phyloP scores from a whole-genome alignment of 345 rosid genomes.

The Bruguiera gymnorhiza region DNA sequence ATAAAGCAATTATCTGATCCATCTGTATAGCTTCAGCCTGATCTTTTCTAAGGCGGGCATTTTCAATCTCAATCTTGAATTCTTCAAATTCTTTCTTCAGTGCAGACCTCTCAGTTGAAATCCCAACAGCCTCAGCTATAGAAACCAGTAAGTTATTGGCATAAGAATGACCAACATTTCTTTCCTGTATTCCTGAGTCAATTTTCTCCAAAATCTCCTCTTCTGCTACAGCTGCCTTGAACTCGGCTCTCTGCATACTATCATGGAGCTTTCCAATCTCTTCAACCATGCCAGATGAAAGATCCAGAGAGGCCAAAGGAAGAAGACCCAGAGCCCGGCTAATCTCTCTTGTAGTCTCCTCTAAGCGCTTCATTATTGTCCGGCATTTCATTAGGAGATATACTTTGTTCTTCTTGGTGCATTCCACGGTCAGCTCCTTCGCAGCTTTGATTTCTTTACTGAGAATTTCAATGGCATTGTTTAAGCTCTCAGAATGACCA shows the following conservation, averaged over 20 bases:
- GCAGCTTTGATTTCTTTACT: constrained; percentile 48
- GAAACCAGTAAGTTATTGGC: constrained; percentile 50
- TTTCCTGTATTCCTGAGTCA: constrained; percentile 64
- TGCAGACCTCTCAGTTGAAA: constrained; percentile 44
- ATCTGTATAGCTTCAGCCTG: constrained; percentile 71
- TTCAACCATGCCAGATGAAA: constrained; percentile 42
- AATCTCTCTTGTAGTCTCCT: constrained; percentile 40
- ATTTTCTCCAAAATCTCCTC: constrained; percentile 62
- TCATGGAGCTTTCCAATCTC: constrained; percentile 39
- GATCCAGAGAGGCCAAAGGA: constrained; percentile 53
- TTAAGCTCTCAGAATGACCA: constrained; percentile 40
- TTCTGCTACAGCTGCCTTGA: constrained; percentile 52
- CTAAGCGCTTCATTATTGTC: constrained; percentile 38
- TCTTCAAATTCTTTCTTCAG: constrained; percentile 55
- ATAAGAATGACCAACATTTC: constrained; percentile 56
- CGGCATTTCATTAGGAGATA: constrained; percentile 63
- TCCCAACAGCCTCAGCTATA: constrained; percentile 62
- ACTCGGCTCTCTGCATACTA: constrained; percentile 54
- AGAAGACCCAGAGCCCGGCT: constrained; percentile 53
- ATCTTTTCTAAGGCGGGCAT: constrained; percentile 52
- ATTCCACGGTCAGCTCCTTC: constrained; percentile 41
- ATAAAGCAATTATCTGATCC: constrained; percentile 70
- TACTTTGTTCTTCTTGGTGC: constrained; percentile 53
- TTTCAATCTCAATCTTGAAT: constrained; percentile 62
- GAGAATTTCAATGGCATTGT: constrained; percentile 46